These are phyloP conservation scores for Phialophora verrucosa DNA, from an alignment of 2,329 filamentous ascomycete species.

Conservation along the genomic window DNA sequence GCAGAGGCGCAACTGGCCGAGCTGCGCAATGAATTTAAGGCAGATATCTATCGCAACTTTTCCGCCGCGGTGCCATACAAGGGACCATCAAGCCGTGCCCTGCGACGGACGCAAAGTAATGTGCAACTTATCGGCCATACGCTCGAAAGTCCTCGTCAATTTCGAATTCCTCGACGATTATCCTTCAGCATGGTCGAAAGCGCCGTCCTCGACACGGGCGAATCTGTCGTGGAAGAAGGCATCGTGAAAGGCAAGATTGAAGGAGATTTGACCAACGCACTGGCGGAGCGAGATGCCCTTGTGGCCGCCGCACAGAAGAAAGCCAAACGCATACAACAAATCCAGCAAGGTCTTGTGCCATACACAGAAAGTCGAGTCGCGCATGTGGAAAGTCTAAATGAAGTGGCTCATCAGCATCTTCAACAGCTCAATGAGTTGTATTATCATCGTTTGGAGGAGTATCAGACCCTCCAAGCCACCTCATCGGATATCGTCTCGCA, in stretches of 20 bases:
- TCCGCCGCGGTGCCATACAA: constrained; percentile 32
- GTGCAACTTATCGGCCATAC: constrained; percentile 26
- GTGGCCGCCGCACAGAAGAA: constrained; percentile 49
- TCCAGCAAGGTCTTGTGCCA: constrained; percentile 47
- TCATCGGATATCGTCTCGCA: constrained; percentile 72
- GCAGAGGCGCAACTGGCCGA: constrained; percentile 33
- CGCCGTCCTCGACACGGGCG: constrained; percentile 47
- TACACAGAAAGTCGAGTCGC: constrained; percentile 53
- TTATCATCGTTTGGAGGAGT: constrained; percentile 71
- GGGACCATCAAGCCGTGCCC: constrained; percentile 30
- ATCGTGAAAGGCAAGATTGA: constrained; percentile 30
- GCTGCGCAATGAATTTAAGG: constrained; percentile 35
- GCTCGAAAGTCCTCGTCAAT: constrained; percentile 29
- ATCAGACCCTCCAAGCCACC: constrained; percentile 69
- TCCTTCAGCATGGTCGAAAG: constrained; percentile 57
- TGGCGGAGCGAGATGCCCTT: constrained; percentile 43
- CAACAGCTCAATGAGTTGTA: constrained; percentile 71
- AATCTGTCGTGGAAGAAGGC: constrained; percentile 33
- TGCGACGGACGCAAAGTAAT: constrained; percentile 37
- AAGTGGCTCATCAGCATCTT: constrained; percentile 66
- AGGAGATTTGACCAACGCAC: constrained; percentile 33
- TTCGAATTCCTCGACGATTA: constrained; percentile 47
- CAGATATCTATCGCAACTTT: constrained; percentile 36
- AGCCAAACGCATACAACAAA: constrained; percentile 45
- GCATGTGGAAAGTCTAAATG: constrained; percentile 64